A percentile compares a stretch with the other conserved stretches of the same genome.
These are phyloP conservation scores for Globisporangium polare DNA, from an alignment of 352 stramenopile genomes.

Conservation along the genomic window DNA sequence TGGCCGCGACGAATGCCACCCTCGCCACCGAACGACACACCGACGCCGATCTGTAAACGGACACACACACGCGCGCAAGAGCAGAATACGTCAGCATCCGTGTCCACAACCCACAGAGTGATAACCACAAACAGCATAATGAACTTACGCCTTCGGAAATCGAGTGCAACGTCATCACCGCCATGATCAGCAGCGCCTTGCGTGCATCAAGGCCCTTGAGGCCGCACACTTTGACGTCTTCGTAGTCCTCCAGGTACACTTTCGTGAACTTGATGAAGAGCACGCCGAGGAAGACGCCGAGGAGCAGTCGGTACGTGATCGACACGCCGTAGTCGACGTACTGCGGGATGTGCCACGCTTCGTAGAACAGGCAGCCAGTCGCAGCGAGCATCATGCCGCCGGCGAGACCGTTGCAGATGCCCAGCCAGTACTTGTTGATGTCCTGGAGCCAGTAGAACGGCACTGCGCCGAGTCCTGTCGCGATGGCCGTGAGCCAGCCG, in stretches of 20 bases:
- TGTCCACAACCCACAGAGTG: not conserved
- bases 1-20: constrained; percentile 91
- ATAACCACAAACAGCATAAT: not conserved
- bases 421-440: constrained; percentile 93
- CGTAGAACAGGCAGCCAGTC: constrained; percentile 92
- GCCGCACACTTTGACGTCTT: constrained; percentile 90
- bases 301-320: constrained; percentile 72
- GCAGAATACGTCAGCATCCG: not conserved
- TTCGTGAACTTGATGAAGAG: constrained; percentile 97
- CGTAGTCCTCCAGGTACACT: constrained; percentile 92
- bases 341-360: constrained; percentile 87
- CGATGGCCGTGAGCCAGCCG: constrained; percentile 96
- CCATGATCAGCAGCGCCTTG: constrained; percentile 96
- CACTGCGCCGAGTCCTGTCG: constrained; percentile 93
- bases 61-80: not conserved
- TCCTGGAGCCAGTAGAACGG: constrained; percentile 94
- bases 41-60: constrained; percentile 84
- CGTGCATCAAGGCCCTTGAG: constrained; percentile 81
- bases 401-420: constrained; percentile 93
- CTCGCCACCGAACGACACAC: constrained; percentile 95
- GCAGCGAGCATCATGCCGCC: constrained; percentile 98
- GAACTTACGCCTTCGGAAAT: constrained; percentile 94
- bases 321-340: constrained; percentile 63
- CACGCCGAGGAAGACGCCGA: constrained; percentile 92
- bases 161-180: constrained; percentile 98